phyloP scores from a whole-genome alignment of 257 asterid species.

The Petunia axillaris region DNA sequence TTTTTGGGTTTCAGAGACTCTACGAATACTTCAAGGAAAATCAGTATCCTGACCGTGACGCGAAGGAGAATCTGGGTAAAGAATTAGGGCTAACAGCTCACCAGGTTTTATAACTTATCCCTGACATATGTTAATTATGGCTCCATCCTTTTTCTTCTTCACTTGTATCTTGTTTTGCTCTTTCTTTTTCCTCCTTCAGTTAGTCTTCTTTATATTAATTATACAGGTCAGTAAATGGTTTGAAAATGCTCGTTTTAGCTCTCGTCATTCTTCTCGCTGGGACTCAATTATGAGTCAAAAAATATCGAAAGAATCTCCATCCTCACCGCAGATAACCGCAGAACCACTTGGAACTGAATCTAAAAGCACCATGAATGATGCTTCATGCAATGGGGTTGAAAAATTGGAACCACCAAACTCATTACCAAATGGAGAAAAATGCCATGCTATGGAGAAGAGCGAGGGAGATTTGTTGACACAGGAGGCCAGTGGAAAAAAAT shows the following conservation, averaged over 20 bases:
- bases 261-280: constrained; percentile 54
- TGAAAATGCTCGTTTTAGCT: constrained; percentile 87
- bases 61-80: constrained; percentile 66
- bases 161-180: not conserved
- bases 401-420: constrained; percentile 29
- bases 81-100: constrained; percentile 64
- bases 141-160: not conserved
- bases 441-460: constrained; percentile 9
- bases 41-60: constrained; percentile 70
- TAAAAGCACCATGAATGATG: constrained; percentile 23
- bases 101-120: constrained; percentile 57
- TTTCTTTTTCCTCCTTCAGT: not conserved
- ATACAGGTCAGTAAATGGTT: constrained; percentile 86
- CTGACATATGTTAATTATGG: constrained; percentile 8
- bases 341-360: constrained; percentile 43
- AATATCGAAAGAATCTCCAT: constrained; percentile 18
- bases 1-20: constrained; percentile 65
- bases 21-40: constrained; percentile 67
- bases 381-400: constrained; percentile 31
- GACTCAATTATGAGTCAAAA: constrained; percentile 34
- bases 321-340: constrained; percentile 33
- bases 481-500: constrained; percentile 35
- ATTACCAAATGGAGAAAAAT: not conserved
- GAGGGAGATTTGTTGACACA: constrained; percentile 16
- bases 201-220: not conserved